Percentiles rank a stretch among this genome's conserved stretches.
Conservation (phyloP, 139 green algal species). For the Zygnema cylindricum region DNA sequence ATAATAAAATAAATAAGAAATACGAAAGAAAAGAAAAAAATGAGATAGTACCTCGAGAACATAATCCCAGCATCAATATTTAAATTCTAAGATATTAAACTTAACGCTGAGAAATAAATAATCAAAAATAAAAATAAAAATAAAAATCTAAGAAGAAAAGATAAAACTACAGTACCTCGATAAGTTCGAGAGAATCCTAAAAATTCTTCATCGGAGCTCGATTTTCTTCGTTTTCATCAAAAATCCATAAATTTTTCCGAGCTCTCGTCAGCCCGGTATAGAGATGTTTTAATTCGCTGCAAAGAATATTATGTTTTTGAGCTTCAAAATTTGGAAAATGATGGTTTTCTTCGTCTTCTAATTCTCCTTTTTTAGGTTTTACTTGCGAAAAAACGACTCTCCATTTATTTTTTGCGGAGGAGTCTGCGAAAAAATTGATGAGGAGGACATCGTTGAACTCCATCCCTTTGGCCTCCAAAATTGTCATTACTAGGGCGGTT, state of each 20-base stretch:
- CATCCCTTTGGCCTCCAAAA: conserved; percentile 73
- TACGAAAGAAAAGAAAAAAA: too few species aligned
- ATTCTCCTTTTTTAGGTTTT: neutral
- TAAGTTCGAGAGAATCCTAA: neutral
- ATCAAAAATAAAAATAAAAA: too few species aligned
- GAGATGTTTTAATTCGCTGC: conserved; percentile 78
- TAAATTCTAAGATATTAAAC: too few species aligned
- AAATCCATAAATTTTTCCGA: conserved; percentile 68
- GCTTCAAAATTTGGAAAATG: conserved; percentile 44
- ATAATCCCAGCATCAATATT: too few species aligned
- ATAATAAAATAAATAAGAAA: too few species aligned
- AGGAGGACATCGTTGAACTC: conserved; percentile 77
- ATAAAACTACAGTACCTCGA: too few species aligned
- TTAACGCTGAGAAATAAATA: too few species aligned
- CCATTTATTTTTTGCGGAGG: conserved; percentile 64
- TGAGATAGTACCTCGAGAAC: too few species aligned
- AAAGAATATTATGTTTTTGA: conserved; percentile 66
- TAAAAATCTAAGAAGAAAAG: too few species aligned
- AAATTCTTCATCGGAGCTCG: neutral
- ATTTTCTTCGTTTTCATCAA: neutral
- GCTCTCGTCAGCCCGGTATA: conserved; percentile 80
- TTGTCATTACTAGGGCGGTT: conserved; percentile 70
- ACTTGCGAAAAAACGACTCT: conserved; percentile 65
- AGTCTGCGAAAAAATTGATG: conserved; percentile 76
- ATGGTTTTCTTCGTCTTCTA: too few species aligned